Conservation (phyloP, 169 alveolate species). For the Plasmodium knowlesi region DNA sequence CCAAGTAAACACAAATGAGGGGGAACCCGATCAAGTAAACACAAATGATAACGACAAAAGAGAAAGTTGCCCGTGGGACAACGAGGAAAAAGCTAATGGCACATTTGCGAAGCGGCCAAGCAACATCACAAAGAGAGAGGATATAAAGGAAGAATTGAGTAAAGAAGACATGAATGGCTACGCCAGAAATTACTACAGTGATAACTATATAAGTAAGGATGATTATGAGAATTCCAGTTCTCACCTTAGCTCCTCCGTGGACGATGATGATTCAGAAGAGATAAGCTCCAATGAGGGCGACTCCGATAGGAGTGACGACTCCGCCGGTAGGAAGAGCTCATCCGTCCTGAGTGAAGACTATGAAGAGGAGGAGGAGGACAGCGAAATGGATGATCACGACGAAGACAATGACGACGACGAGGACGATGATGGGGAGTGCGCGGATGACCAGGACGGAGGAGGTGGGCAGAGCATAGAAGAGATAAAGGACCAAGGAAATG, state of each 20-base stretch:
- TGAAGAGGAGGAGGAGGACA: background rate
- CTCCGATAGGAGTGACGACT: constrained; percentile 15
- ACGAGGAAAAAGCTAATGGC: background rate
- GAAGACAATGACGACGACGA: background rate
- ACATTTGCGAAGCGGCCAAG: background rate
- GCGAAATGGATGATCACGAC: background rate
- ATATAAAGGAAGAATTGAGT: background rate
- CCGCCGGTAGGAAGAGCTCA: constrained; percentile 19
- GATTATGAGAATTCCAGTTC: constrained; percentile 32
- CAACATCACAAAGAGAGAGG: background rate
- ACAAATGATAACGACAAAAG: constrained; percentile 35
- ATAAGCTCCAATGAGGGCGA: constrained; percentile 14
- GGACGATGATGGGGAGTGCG: background rate
- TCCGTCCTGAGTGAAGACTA: background rate
- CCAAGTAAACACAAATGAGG: background rate
- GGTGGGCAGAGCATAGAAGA: constrained; percentile 57
- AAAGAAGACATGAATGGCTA: background rate
- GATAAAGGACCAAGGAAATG: constrained; percentile 78
- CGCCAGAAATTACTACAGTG: constrained; percentile 45
- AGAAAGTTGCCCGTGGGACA: constrained; percentile 25
- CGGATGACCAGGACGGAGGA: constrained; percentile 13
- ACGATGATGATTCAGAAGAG: constrained; percentile 29
- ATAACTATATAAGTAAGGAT: constrained; percentile 31
- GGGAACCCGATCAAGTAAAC: constrained; percentile 1
- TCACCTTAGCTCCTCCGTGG: constrained; percentile 1